Evolutionary conservation across 2,329 filamentous ascomycete genomes (phyloP).

Genomic region (Periconia macrospinosa): DNA sequence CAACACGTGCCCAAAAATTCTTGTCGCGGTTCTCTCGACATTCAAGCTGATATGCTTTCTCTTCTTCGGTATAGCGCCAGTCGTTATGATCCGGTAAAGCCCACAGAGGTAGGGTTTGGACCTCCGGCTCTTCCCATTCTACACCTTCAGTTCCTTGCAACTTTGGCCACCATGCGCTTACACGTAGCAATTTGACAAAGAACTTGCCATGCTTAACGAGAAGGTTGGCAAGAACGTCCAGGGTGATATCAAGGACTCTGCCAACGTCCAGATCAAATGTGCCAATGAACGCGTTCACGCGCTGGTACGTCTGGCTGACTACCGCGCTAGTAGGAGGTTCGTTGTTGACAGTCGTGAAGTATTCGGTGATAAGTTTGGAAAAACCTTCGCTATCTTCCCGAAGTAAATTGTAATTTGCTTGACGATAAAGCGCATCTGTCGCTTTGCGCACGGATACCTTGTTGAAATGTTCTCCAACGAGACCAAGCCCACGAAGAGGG

Average conservation of each 20-base stretch:
- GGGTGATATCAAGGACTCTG: slow-evolving; percentile 86
- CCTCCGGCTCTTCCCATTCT: slow-evolving; percentile 52
- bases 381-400: slow-evolving; percentile 97
- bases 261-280: slow-evolving; percentile 97
- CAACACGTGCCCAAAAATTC: slow-evolving; percentile 80
- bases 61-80: slow-evolving; percentile 68
- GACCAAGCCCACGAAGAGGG: slow-evolving; percentile 72
- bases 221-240: slow-evolving; percentile 92
- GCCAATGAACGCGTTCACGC: slow-evolving; percentile 90
- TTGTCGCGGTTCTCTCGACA: slow-evolving; percentile 68
- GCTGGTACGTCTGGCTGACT: slow-evolving; percentile 84
- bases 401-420: slow-evolving; percentile 94
- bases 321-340: slow-evolving; percentile 73
- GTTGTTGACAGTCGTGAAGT: slow-evolving; percentile 83
- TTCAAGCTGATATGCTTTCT: slow-evolving; percentile 61
- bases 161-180: slow-evolving; percentile 95
- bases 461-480: slow-evolving; percentile 83
- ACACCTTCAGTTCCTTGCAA: slow-evolving; percentile 58
- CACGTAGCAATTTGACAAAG: slow-evolving; percentile 88
- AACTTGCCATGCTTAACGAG: slow-evolving; percentile 92
- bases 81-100: slow-evolving; percentile 71
- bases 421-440: slow-evolving; percentile 90
- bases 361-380: slow-evolving; percentile 91
- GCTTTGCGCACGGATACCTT: slow-evolving; percentile 84
- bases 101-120: slow-evolving; percentile 79